Evolutionary conservation across 2,329 filamentous ascomycete genomes (phyloP).

Genomic region (Penicillium sp.): DNA sequence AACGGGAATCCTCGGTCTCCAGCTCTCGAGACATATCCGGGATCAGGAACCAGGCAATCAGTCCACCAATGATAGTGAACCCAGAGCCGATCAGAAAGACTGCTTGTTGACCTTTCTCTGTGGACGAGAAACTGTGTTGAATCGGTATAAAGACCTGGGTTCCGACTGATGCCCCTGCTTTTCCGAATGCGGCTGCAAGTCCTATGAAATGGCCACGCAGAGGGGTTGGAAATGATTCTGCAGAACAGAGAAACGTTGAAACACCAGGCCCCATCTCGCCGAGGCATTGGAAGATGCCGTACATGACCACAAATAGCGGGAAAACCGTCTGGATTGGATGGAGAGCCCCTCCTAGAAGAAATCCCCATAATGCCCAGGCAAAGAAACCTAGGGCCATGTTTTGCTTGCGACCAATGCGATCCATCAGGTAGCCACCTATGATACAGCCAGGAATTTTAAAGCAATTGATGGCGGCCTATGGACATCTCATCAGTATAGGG

Average conservation of each 20-base stretch:
- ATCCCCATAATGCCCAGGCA: slow-evolving; percentile 52
- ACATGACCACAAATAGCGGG: slow-evolving; percentile 57
- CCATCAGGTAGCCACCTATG: slow-evolving; percentile 54
- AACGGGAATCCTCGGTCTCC: slow-evolving; percentile 51
- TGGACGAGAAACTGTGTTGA: slow-evolving; percentile 48
- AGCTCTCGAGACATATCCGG: slow-evolving; percentile 50
- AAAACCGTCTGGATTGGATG: slow-evolving; percentile 51
- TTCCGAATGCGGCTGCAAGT: slow-evolving; percentile 53
- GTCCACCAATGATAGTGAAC: slow-evolving; percentile 53
- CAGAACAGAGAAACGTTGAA: slow-evolving; percentile 42
- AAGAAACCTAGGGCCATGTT: slow-evolving; percentile 58
- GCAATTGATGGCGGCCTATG: slow-evolving; percentile 54
- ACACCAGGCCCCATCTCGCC: slow-evolving; percentile 58
- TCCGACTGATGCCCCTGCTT: slow-evolving; percentile 56
- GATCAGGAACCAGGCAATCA: slow-evolving; percentile 52
- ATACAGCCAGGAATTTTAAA: slow-evolving; percentile 57
- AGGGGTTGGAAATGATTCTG: slow-evolving; percentile 56
- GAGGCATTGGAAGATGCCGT: slow-evolving; percentile 55
- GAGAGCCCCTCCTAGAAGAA: slow-evolving; percentile 56
- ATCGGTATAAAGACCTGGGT: slow-evolving; percentile 59
- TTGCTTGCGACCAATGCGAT: slow-evolving; percentile 55
- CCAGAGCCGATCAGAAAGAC: slow-evolving; percentile 57
- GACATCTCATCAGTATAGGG: slow-evolving; percentile 15
- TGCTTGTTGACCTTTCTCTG: slow-evolving; percentile 52
- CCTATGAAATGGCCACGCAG: slow-evolving; percentile 57